A percentile compares a stretch with the other conserved stretches of the same genome.
phyloP scores from a whole-genome alignment of 1,284 basidiomycete species.

The Austropuccinia psidii region DNA sequence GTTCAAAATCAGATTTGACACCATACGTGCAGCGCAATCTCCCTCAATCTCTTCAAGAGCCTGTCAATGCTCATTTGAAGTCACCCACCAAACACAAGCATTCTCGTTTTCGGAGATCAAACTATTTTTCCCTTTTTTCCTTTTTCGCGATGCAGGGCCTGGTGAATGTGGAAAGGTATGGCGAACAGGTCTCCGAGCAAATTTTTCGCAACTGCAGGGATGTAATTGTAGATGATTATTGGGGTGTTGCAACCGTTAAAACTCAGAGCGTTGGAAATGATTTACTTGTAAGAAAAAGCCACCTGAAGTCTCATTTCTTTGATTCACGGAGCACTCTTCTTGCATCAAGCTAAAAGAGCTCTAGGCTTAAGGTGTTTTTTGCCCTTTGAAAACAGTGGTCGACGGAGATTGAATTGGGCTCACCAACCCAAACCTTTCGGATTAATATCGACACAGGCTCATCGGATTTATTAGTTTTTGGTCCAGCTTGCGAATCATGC shows the following conservation, averaged over 20 bases:
- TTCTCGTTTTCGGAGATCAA: not conserved
- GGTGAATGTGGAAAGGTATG: too few relatives aligned
- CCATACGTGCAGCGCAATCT: constrained; percentile 13
- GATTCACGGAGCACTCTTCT: not conserved
- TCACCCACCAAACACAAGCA: not conserved
- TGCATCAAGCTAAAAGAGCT: not conserved
- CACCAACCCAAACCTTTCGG: constrained; percentile 8
- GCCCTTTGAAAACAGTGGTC: constrained; percentile 12
- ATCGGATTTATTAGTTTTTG: constrained; percentile 28
- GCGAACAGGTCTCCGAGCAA: too few relatives aligned
- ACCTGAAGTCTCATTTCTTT: not conserved
- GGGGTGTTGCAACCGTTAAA: constrained; percentile 32
- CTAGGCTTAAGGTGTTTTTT: not conserved
- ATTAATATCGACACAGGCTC: constrained; percentile 33
- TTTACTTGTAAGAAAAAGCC: constrained; percentile 4
- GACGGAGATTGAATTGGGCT: constrained; percentile 9
- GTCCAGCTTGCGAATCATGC: constrained; percentile 3
- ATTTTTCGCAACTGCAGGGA: too few relatives aligned
- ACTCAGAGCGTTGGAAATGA: constrained; percentile 24
- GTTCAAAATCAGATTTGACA: constrained; percentile 14
- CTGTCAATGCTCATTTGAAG: not conserved
- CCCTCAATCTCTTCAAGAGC: not conserved
- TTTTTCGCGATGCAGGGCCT: not conserved
- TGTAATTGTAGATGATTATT: not conserved
- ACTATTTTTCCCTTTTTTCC: not conserved